A percentile compares a stretch with the other conserved stretches of the same genome.
phyloP scores from a whole-genome alignment of 169 alveolate species.

The Amoebophrya sp. region DNA sequence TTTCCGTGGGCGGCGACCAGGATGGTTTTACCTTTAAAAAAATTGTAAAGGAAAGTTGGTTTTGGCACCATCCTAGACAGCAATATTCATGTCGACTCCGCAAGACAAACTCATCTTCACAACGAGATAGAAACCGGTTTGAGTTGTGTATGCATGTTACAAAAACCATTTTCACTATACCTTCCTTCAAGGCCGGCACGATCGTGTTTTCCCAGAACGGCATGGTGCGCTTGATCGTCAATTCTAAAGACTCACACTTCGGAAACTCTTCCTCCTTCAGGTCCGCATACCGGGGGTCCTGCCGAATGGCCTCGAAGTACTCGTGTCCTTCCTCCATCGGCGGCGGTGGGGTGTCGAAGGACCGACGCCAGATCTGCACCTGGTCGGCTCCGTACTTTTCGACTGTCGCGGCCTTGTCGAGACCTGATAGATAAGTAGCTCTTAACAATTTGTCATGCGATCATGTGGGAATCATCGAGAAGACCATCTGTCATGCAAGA shows the following conservation, averaged over 20 bases:
- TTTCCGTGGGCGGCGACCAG: slow-evolving; percentile 87
- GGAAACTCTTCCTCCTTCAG: slow-evolving; percentile 81
- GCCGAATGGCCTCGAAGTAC: slow-evolving; percentile 69
- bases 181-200: slow-evolving; percentile 77
- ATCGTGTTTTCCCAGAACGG: slow-evolving; percentile 89
- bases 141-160: too few species aligned
- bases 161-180: slow-evolving; percentile 53
- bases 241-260: slow-evolving; percentile 78
- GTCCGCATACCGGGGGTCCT: slow-evolving; percentile 67
- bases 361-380: slow-evolving; percentile 89
- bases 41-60: too few species aligned
- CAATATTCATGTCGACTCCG: too few species aligned
- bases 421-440: too few species aligned
- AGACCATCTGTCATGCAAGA: too few species aligned
- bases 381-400: slow-evolving; percentile 84
- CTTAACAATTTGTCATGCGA: too few species aligned
- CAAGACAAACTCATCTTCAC: too few species aligned
- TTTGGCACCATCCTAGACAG: too few species aligned
- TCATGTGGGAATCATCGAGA: too few species aligned
- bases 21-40: not conserved
- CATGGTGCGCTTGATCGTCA: slow-evolving; percentile 79
- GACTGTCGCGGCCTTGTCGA: slow-evolving; percentile 87
- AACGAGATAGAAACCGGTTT: too few species aligned
- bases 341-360: slow-evolving; percentile 93
- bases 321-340: slow-evolving; percentile 67